phyloP scores from a whole-genome alignment of 805 yeast genomes.

The Candida insectalens region DNA sequence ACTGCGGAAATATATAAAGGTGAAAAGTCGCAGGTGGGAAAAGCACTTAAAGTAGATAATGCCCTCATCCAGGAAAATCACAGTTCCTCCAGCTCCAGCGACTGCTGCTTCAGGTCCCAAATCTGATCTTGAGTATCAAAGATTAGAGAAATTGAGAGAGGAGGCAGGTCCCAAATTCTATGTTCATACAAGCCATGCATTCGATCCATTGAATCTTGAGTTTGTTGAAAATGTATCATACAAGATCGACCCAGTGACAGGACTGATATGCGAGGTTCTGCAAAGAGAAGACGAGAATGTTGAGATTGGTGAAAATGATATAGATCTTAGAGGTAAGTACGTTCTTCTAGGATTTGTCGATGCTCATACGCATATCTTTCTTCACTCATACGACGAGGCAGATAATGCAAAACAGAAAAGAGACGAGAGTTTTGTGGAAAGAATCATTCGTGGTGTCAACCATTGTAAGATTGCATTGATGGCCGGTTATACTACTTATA shows the following conservation, averaged over 20 bases:
- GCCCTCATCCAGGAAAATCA: no score
- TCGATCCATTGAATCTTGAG: constrained; percentile 11
- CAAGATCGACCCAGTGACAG: constrained; percentile 14
- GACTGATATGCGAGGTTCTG: constrained; percentile 10
- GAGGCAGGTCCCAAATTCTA: constrained; percentile 8
- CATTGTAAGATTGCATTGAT: constrained; percentile 17
- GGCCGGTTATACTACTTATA: constrained; percentile 21
- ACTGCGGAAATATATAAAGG: no score
- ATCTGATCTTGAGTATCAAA: constrained; percentile 12
- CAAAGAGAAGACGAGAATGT: constrained; percentile 5
- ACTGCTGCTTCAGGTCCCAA: constrained; percentile 11
- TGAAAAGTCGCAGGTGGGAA: no score
- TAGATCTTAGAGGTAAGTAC: constrained; percentile 16
- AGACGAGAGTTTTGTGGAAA: constrained; percentile 19
- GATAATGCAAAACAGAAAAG: constrained; percentile 18
- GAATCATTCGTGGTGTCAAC: constrained; percentile 17
- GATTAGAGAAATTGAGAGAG: constrained; percentile 9
- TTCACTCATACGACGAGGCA: constrained; percentile 20
- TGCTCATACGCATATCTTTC: constrained; percentile 21
- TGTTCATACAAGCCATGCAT: constrained; percentile 14
- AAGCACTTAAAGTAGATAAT: no score
- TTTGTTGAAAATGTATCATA: constrained; percentile 10
- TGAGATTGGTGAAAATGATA: constrained; percentile 7
- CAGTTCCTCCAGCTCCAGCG: no score
- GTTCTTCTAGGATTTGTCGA: constrained; percentile 22